A percentile compares a stretch with the other conserved stretches of the same genome.
phyloP scores from a whole-genome alignment of 495 filamentous ascomycete genomes.

The Penicillium coffeae region DNA sequence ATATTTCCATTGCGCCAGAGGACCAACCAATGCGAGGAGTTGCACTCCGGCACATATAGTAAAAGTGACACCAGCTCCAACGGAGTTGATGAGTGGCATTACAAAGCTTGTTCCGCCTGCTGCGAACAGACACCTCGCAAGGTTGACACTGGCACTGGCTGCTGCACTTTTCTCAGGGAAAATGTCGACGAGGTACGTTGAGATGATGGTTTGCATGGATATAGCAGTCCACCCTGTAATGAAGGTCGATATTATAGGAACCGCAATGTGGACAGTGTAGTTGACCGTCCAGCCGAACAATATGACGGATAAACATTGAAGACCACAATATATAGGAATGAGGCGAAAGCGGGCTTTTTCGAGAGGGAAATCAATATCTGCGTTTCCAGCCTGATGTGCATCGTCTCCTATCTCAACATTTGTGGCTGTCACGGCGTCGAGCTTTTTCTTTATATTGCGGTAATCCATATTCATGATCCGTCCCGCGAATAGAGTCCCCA shows the following conservation, averaged over 20 bases:
- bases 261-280: constrained; percentile 44
- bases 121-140: constrained; percentile 62
- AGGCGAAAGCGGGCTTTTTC: constrained; percentile 47
- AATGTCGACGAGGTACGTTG: constrained; percentile 55
- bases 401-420: neutral
- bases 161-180: constrained; percentile 56
- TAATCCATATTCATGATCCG: constrained; percentile 18
- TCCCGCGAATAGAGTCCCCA: constrained; percentile 46
- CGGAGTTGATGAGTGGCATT: constrained; percentile 55
- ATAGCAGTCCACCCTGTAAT: constrained; percentile 56
- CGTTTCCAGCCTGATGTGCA: neutral
- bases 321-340: constrained; percentile 30
- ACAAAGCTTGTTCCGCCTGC: constrained; percentile 61
- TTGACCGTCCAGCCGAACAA: constrained; percentile 60
- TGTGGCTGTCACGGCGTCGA: constrained; percentile 1
- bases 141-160: constrained; percentile 64
- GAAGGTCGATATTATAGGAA: constrained; percentile 55
- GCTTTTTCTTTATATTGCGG: constrained; percentile 10
- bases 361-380: constrained; percentile 36
- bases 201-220: constrained; percentile 38
- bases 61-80: constrained; percentile 48
- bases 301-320: constrained; percentile 43
- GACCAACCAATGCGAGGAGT: constrained; percentile 30
- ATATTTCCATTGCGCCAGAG: constrained; percentile 39
- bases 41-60: constrained; percentile 41